Evolutionary conservation across 2,329 filamentous ascomycete genomes (phyloP).

Genomic region (Aspergillus unguis): DNA sequence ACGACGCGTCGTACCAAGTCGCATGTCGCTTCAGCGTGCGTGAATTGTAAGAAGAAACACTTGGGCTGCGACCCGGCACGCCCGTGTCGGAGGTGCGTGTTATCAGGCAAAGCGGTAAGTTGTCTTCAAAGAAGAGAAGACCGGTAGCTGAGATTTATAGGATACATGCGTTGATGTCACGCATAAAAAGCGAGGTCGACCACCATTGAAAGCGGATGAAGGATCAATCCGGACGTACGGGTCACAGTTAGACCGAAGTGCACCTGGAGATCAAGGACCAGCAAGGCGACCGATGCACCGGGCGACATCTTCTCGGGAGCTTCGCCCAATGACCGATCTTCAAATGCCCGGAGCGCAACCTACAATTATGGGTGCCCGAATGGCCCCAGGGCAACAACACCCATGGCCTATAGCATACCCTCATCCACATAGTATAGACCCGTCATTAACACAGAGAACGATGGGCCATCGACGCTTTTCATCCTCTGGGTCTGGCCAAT

Average conservation of each 20-base stretch:
- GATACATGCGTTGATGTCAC: slow-evolving; percentile 45
- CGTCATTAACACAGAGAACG: slow-evolving; percentile 23
- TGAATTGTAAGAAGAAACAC: slow-evolving; percentile 50
- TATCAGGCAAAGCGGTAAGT: slow-evolving; percentile 47
- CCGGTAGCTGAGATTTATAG: slow-evolving; percentile 20
- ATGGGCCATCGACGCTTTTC: slow-evolving; percentile 32
- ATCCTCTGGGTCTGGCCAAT: slow-evolving; percentile 30
- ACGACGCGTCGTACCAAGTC: slow-evolving; percentile 46
- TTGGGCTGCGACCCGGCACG: slow-evolving; percentile 46
- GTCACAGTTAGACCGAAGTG: slow-evolving; percentile 25
- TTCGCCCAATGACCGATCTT: slow-evolving; percentile 38
- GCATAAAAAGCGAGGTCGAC: slow-evolving; percentile 47
- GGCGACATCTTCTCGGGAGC: slow-evolving; percentile 36
- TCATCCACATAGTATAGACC: slow-evolving; percentile 28
- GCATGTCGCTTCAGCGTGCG: slow-evolving; percentile 48
- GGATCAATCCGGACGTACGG: slow-evolving; percentile 33
- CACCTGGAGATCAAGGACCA: slow-evolving; percentile 26
- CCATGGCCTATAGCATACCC: slow-evolving; percentile 34
- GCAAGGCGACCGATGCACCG: slow-evolving; percentile 30
- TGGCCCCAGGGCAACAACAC: slow-evolving; percentile 25
- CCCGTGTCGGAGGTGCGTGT: slow-evolving; percentile 46
- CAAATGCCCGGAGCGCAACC: slow-evolving; percentile 25
- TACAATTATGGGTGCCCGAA: slow-evolving; percentile 20
- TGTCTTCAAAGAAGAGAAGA: neutral
- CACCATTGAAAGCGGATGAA: slow-evolving; percentile 44